Evolutionary conservation across 371 early-diverging fungal species (phyloP), one percentile per base, ranked within the genome.

Genomic region (Mortierella sp.): DNA sequence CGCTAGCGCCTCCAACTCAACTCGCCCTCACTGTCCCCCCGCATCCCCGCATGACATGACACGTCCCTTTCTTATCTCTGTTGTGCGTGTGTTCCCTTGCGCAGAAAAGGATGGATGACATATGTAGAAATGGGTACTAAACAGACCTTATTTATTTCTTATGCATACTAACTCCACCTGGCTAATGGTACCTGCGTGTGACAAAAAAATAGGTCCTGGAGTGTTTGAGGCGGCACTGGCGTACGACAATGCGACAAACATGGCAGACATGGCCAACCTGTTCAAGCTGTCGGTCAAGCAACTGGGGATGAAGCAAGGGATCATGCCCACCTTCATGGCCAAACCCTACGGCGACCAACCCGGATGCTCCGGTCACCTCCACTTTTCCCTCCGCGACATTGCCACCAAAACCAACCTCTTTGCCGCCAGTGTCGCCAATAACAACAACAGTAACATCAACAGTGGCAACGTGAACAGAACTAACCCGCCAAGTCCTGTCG

Each of bases 261-360:
- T 91, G 77, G 94, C 93, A 10, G 96, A 96, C 84, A 89, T 91
- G 64, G 95, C 94, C 9, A 88, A 91, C 10, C 85, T 96, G 29
- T 96, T 96, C 88, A 96, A 96, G 73, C 90, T 91, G 22, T 85
- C 91, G 0, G 90, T 90, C 69, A 96, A 96, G 79, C 93, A 94
- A 74, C 87, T 95, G 24, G 95, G 93, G 0, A 63, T 93, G 50
- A 87, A 92, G 58, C 90, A 92, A 69, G 91, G 92, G 3, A 87
- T 95, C 64, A 92, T 94, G 87, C 88, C 95, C 10, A 92, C 92
- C 1, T 96, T 96, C 81, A 95, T 96, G 96, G 95, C 96, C 14
- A 96, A 96, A 70, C 96, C 96, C 4, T 90, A 93, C 77, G 68
- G 80, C 16, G 87, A 91, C 52, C 85, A 92, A 41, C 95, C 96